Evolutionary conservation across 1,139 yeast species (phyloP), one percentile per base, ranked within the genome.

Genomic region (Magnusiomyces sp.): DNA sequence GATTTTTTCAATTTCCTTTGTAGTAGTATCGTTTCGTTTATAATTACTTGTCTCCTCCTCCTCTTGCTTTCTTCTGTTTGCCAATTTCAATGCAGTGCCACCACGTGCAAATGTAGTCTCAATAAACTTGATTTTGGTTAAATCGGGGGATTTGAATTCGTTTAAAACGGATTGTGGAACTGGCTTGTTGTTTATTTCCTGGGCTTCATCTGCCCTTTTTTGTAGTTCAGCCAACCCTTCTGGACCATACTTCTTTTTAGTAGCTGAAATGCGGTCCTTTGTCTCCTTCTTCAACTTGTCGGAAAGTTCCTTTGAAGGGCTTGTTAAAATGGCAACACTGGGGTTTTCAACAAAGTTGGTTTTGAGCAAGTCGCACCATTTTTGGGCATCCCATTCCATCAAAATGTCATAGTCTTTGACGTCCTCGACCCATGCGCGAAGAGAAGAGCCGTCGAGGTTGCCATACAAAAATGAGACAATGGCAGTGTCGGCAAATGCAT

Each of bases 391-490:
- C 97, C 97, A 92, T 0, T 61, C 53, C 10, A 70, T 56, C 46
- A 92, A 70, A 0, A 58, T 65, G 23, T 84, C 86, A 64, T 75
- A 87, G 53, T 83, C 94, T 10, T 67, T 61, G 49, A 86, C 69
- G 49, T 75, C 74, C 51, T 76, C 73, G 33, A 80, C 60, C 74
- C 84, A 78, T 20, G 68, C 66, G 2, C 70, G 65, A 54, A 92
- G 69, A 50, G 80, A 81, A 14, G 76, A 65, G 0, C 86, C 88
- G 50, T 79, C 77, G 2, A 65, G 64, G 32, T 77, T 70, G 46
- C 96, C 96, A 60, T 92, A 94, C 13, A 89, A 65, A 62, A 88
- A 90, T 60, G 87, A 95, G 38, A 75, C 73, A 46, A 89, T 84
- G 6, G 92, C 88, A 52, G 80, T 72, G 48, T 78, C 77, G 1